These are phyloP conservation scores for Dendrobium nobile DNA, from an alignment of 106 monocot species.

Conservation along the genomic window DNA sequence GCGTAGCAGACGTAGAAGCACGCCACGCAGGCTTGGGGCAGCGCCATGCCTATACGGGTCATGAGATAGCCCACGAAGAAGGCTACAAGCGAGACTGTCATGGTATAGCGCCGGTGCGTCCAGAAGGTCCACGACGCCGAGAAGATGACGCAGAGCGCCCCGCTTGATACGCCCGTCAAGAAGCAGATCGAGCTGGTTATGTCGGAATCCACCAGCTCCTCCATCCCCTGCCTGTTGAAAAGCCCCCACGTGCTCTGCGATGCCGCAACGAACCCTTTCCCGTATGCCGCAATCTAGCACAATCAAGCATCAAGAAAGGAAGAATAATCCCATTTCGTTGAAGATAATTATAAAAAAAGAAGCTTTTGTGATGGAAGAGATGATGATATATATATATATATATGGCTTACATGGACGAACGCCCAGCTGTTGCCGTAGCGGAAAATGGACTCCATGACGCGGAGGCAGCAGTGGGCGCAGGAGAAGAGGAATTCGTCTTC, in stretches of 20 bases:
- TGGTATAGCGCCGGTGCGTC: conserved; percentile 52
- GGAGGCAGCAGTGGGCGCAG: conserved; percentile 94
- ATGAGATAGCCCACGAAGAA: conserved; percentile 97
- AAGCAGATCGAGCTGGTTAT: conserved; percentile 93
- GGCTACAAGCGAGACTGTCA: conserved; percentile 82
- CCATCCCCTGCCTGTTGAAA: conserved; percentile 76
- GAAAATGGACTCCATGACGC: conserved; percentile 85
- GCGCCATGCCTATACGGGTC: conserved; percentile 95
- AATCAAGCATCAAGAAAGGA: conserved; percentile 26
- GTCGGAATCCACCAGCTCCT: conserved; percentile 80
- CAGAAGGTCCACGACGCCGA: conserved; percentile 72
- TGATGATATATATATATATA: no score
- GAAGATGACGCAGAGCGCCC: conserved; percentile 68
- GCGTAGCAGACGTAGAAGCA: conserved; percentile 98
- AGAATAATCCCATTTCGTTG: background rate
- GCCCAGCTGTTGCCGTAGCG: conserved; percentile 99
- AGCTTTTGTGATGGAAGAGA: no score
- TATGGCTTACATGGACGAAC: conserved; percentile 65
- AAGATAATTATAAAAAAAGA: background rate
- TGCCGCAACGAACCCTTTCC: conserved; percentile 78
- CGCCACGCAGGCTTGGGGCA: conserved; percentile 87
- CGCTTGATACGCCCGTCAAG: conserved; percentile 78
- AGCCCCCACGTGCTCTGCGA: conserved; percentile 89
- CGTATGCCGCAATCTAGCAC: conserved; percentile 86
- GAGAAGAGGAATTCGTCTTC: conserved; percentile 99